phyloP scores from a whole-genome alignment of 169 alveolate genomes.

The Eimeria acervulina region DNA sequence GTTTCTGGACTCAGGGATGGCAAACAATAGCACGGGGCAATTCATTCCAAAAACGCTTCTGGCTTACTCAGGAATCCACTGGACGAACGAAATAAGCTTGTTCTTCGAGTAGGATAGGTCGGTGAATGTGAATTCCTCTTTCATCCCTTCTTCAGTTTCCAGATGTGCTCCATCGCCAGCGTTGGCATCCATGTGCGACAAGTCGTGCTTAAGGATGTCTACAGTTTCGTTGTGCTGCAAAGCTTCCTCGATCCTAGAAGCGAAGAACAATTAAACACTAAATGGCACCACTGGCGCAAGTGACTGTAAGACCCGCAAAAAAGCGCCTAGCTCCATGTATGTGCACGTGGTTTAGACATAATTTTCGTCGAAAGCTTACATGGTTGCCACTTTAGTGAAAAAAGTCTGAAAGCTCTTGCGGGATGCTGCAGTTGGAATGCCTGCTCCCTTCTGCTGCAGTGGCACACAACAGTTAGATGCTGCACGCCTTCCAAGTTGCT shows the following conservation, averaged over 20 bases:
- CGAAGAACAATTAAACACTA: not conserved
- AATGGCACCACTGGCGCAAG: not conserved
- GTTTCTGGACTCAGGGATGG: not conserved
- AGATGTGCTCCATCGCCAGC: not conserved
- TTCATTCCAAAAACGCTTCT: not conserved
- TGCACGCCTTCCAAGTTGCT: not conserved
- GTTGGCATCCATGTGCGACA: not conserved
- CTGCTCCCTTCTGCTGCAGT: slow-evolving; percentile 40
- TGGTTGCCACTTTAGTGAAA: slow-evolving; percentile 37
- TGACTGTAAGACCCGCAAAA: not conserved
- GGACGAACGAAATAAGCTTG: slow-evolving; percentile 56
- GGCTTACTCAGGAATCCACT: slow-evolving; percentile 74
- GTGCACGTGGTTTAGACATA: not conserved
- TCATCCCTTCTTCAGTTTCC: slow-evolving; percentile 30
- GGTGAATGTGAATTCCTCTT: slow-evolving; percentile 51
- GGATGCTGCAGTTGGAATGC: not conserved
- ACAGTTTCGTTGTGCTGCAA: slow-evolving; percentile 80
- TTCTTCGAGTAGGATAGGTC: slow-evolving; percentile 66
- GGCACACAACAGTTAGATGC: not conserved
- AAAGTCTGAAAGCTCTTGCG: slow-evolving; percentile 48
- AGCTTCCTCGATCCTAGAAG: slow-evolving; percentile 71
- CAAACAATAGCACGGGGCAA: no score
- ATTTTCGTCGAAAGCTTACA: not conserved
- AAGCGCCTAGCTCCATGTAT: not conserved
- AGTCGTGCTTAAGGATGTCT: slow-evolving; percentile 31